Evolutionary conservation across 2,329 filamentous ascomycete genomes (phyloP).

Genomic region (Fusarium torreyae): DNA sequence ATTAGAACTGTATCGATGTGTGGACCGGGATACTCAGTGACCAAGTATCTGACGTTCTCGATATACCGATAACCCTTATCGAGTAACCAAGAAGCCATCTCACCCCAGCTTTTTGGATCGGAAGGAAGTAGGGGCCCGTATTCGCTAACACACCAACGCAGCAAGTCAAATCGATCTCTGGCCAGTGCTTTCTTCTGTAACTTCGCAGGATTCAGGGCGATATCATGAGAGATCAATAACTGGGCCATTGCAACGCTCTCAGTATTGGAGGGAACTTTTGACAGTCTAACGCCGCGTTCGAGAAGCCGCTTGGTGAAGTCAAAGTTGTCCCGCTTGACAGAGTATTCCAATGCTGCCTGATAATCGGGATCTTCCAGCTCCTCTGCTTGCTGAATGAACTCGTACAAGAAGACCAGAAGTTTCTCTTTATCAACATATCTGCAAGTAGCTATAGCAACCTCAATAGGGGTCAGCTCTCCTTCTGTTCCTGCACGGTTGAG

Average conservation of each 20-base stretch:
- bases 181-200: background rate
- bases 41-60: conserved; percentile 1
- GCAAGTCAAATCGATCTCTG: background rate
- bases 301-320: background rate
- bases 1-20: conserved; percentile 16
- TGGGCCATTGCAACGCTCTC: background rate
- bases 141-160: conserved; percentile 22
- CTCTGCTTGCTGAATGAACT: background rate
- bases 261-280: background rate
- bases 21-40: conserved; percentile 17
- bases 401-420: background rate
- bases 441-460: background rate
- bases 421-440: background rate
- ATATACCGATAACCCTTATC: too few species aligned
- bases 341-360: background rate
- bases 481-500: accelerated
- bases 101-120: conserved; percentile 1
- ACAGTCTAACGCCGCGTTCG: background rate
- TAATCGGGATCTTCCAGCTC: background rate
- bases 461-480: background rate
- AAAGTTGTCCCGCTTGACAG: background rate
- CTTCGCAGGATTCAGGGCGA: background rate
- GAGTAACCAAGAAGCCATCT: conserved; percentile 5
- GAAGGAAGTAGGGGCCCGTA: conserved; percentile 8
- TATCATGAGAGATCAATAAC: background rate